Conservation (phyloP, 2,329 filamentous ascomycete genomes). For the Rhynchosporium graminicola region DNA sequence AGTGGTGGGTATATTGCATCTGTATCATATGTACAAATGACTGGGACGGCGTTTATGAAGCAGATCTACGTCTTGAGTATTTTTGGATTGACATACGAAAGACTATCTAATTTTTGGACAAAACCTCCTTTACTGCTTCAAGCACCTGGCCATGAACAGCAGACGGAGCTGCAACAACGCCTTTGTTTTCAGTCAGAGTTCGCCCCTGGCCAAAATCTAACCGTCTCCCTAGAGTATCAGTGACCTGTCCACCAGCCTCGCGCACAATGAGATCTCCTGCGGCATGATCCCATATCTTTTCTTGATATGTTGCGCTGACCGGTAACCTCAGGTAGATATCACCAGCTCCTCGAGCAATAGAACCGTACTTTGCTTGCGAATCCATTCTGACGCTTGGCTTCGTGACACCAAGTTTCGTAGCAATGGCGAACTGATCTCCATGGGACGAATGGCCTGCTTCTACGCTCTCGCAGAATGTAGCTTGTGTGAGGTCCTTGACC, state of each 20-base stretch:
- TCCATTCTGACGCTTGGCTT: slow-evolving; percentile 93
- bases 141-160: slow-evolving; percentile 76
- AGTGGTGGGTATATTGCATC: slow-evolving; percentile 41
- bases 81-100: background rate
- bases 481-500: slow-evolving; percentile 71
- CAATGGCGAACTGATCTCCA: slow-evolving; percentile 82
- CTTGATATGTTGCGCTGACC: slow-evolving; percentile 82
- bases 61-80: background rate
- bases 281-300: slow-evolving; percentile 99
- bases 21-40: slow-evolving; percentile 35
- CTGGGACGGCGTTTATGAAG: slow-evolving; percentile 24
- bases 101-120: slow-evolving; percentile 48
- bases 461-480: slow-evolving; percentile 95
- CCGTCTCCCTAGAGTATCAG: slow-evolving; percentile 80
- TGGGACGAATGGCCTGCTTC: slow-evolving; percentile 92
- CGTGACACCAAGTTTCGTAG: slow-evolving; percentile 81
- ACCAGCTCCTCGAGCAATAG: slow-evolving; percentile 88
- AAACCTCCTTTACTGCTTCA: slow-evolving; percentile 77
- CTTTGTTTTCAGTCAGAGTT: slow-evolving; percentile 87
- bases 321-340: slow-evolving; percentile 93
- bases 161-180: slow-evolving; percentile 84
- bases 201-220: slow-evolving; percentile 86
- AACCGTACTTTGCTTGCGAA: slow-evolving; percentile 96
- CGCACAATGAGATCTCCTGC: slow-evolving; percentile 92
- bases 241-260: slow-evolving; percentile 90